Evolutionary conservation across 2,329 filamentous ascomycete genomes (phyloP).

Genomic region (Thelonectria olida): DNA sequence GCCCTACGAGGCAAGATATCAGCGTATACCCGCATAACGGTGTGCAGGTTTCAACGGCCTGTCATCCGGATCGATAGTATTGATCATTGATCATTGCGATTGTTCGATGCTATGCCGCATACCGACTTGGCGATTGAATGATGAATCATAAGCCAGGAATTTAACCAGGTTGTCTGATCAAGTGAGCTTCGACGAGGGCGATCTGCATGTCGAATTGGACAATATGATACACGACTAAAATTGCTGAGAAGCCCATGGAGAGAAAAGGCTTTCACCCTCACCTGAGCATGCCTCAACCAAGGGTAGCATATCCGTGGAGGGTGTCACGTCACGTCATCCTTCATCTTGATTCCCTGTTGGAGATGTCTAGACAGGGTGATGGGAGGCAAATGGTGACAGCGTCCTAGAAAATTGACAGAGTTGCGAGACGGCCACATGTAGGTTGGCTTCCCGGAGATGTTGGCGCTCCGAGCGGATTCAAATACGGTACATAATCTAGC

Average conservation of each 20-base stretch:
- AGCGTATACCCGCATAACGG: conserved; percentile 19
- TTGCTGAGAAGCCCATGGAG: conserved; percentile 9
- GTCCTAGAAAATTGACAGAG: background rate
- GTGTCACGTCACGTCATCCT: conserved; percentile 34
- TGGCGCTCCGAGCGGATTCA: conserved; percentile 1
- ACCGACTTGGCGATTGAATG: background rate
- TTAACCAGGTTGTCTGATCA: background rate
- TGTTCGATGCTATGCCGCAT: background rate
- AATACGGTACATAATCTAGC: background rate
- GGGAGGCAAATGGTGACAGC: conserved; percentile 5
- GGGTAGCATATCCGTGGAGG: conserved; percentile 22
- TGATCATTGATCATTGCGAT: background rate
- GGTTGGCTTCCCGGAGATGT: background rate
- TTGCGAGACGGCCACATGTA: conserved; percentile 8
- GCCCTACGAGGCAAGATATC: conserved; percentile 24
- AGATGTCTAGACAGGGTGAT: no score
- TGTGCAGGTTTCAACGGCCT: conserved; percentile 32
- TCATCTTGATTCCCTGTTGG: conserved; percentile 23
- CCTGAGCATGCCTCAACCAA: conserved; percentile 27
- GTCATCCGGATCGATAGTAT: background rate
- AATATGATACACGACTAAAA: conserved; percentile 6
- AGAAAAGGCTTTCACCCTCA: conserved; percentile 21
- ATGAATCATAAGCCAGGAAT: background rate
- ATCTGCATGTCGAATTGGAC: background rate
- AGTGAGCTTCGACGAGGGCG: background rate